These are phyloP conservation scores for Tilletia setariae DNA, from an alignment of 1,284 basidiomycete genomes.

Conservation along the genomic window DNA sequence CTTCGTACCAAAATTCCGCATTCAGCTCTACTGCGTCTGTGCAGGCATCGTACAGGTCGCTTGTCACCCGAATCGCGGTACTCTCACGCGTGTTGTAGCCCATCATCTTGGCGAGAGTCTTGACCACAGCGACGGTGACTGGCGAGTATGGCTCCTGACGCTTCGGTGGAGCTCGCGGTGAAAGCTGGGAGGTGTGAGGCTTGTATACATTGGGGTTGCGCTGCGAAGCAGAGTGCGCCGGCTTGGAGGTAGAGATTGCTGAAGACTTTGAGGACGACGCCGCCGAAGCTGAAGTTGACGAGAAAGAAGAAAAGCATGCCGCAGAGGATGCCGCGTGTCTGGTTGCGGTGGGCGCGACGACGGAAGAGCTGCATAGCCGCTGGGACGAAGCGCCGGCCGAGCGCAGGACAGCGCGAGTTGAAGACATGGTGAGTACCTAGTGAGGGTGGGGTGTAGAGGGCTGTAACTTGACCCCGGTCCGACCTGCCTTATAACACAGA, in stretches of 20 bases:
- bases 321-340: neutral
- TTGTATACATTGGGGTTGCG: neutral
- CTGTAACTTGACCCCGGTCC: no score
- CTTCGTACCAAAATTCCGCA: conserved; percentile 47
- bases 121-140: conserved; percentile 43
- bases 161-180: conserved; percentile 4
- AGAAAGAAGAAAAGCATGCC: neutral
- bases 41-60: conserved; percentile 60
- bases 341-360: neutral
- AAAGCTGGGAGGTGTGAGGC: neutral
- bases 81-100: conserved; percentile 60
- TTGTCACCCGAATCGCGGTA: conserved; percentile 60
- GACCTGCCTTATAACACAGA: no score
- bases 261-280: neutral
- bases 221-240: neutral
- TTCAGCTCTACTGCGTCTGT: conserved; percentile 57
- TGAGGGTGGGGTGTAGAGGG: no score
- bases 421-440: no score
- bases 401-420: no score
- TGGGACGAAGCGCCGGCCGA: no score
- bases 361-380: no score
- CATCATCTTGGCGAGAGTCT: conserved; percentile 57
- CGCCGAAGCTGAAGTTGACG: neutral
- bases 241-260: neutral
- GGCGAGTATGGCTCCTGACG: conserved; percentile 28